Evolutionary conservation across 2,329 filamentous ascomycete genomes (phyloP), one percentile per base, ranked within the genome.

Genomic region (Bipolaris cookei): DNA sequence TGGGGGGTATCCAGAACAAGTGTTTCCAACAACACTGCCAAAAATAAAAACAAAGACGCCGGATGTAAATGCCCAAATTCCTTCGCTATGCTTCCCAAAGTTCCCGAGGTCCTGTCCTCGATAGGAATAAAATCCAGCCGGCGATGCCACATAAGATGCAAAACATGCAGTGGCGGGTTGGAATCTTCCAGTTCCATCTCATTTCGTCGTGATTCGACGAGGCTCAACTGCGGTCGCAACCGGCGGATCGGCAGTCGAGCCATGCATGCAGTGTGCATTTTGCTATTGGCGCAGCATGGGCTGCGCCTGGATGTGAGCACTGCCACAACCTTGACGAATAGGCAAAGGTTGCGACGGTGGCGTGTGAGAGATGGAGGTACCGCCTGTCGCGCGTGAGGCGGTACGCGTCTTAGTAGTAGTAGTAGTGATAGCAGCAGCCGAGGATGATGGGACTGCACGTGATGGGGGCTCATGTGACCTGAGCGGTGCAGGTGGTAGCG

Each of bases 1-100:
- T 23, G 28, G 50, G 60, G 62, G 61, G 62, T 66, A 64, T 66
- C 61, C 25, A 44, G n/a, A 44, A 44, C 58, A 51, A 44, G 38
- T 57, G 53, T 20, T 48, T 32, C 45, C 45, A 51, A 23, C 63
- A 57, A 54, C 54, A 62, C 52, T 43, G 34, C 21, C 13, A 51
- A 46, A 46, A 35, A 7, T 3, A 5, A 53, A 53, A 51, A 23
- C 42, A 34, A 28, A 44, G 38, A 54, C 23, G 28, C 51, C 55
- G 30, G 42, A 44, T 58, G 45, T 45, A 51, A 55, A 50, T 45
- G 51, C 41, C 41, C 47, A 37, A 23, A 32, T 35, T 41, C 39
- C 28, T 43, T 54, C 52, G 45, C 46, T 37, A 48, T 30, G 42
- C 42, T 42, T 38, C 42, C 45, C 42, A 8, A 28, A 8, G 25